phyloP scores from a whole-genome alignment of 2,329 filamentous ascomycete genomes.

The Fusarium circinatum region DNA sequence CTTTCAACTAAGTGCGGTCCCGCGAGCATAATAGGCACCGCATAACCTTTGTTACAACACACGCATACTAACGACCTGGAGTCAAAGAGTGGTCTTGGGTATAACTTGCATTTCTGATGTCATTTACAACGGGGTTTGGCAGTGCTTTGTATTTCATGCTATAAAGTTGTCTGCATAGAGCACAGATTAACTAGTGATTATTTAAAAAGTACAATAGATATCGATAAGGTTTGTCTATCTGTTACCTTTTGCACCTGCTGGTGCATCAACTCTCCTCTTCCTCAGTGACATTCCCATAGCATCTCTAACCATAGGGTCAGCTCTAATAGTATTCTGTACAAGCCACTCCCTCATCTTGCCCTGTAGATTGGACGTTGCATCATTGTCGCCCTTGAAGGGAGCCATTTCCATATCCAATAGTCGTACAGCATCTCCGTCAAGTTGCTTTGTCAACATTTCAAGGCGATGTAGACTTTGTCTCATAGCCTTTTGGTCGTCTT shows the following conservation, averaged over 20 bases:
- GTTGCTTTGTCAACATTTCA: slow-evolving; percentile 65
- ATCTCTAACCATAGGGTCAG: slow-evolving; percentile 83
- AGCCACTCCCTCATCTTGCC: slow-evolving; percentile 86
- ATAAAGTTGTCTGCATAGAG: slow-evolving; percentile 13
- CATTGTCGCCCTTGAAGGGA: slow-evolving; percentile 80
- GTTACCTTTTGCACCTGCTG: slow-evolving; percentile 67
- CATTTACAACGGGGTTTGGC: slow-evolving; percentile 9
- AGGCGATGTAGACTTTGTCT: slow-evolving; percentile 75
- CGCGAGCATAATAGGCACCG: neutral
- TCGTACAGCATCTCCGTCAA: slow-evolving; percentile 75
- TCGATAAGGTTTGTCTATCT: slow-evolving; percentile 40
- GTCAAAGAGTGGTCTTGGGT: slow-evolving; percentile 36
- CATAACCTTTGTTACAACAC: slow-evolving; percentile 7
- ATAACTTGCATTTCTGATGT: slow-evolving; percentile 24
- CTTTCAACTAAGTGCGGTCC: neutral
- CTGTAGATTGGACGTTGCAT: slow-evolving; percentile 67
- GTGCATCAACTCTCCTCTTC: slow-evolving; percentile 69
- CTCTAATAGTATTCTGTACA: slow-evolving; percentile 84
- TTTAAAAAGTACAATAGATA: slow-evolving; percentile 27
- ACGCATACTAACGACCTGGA: slow-evolving; percentile 37
- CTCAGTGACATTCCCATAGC: slow-evolving; percentile 76
- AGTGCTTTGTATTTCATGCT: slow-evolving; percentile 14
- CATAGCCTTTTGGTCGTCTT: slow-evolving; percentile 60
- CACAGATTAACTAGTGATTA: slow-evolving; percentile 19
- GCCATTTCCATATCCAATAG: slow-evolving; percentile 82